phyloP scores from a whole-genome alignment of 2,329 filamentous ascomycete species.

The Cladophialophora yegresii region DNA sequence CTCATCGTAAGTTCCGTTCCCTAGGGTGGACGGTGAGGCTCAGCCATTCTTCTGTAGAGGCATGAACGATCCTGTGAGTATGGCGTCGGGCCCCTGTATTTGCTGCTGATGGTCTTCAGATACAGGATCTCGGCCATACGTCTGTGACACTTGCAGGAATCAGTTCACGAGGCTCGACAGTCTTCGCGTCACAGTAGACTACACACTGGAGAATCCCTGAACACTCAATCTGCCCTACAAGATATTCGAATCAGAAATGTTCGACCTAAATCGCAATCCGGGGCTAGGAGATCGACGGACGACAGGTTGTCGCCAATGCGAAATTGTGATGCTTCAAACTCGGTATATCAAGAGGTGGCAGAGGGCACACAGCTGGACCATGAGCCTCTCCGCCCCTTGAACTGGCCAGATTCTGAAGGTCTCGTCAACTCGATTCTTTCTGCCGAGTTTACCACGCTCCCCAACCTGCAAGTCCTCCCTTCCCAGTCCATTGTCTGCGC shows the following conservation, averaged over 20 bases:
- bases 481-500: constrained; percentile 11
- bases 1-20: constrained; percentile 14
- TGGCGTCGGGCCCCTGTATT: background rate
- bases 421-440: constrained; percentile 21
- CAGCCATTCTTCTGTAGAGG: constrained; percentile 2
- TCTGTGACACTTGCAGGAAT: constrained; percentile 13
- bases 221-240: background rate
- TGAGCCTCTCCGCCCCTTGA: constrained; percentile 8
- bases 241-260: background rate
- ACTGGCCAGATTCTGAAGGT: constrained; percentile 23
- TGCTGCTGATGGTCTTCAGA: constrained; percentile 10
- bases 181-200: constrained; percentile 16
- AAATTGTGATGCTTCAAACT: background rate
- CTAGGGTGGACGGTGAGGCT: background rate
- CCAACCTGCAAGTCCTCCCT: constrained; percentile 18
- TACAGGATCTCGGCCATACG: constrained; percentile 17
- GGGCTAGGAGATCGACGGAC: background rate
- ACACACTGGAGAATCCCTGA: background rate
- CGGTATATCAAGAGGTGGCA: background rate
- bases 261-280: background rate
- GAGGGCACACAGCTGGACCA: background rate
- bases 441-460: constrained; percentile 17
- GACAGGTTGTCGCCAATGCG: background rate
- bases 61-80: constrained; percentile 23
- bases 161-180: constrained; percentile 18